Evolutionary conservation across 2,329 filamentous ascomycete species (phyloP).

Genomic region (Apiospora koreana): DNA sequence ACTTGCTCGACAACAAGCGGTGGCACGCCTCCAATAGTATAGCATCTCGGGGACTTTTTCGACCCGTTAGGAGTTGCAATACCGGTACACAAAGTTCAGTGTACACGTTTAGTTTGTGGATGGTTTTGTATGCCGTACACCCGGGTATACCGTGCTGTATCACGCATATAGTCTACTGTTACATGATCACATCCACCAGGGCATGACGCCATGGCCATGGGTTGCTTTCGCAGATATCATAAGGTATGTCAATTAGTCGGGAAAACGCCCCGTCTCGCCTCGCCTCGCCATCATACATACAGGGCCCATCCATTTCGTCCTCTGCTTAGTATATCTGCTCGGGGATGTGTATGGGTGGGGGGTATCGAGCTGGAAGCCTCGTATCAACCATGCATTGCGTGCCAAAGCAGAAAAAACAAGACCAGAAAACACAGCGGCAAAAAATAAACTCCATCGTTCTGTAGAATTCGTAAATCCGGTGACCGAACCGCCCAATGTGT

Average conservation of each 20-base stretch:
- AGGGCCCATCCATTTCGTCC: slow-evolving; percentile 26
- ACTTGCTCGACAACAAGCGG: too few relatives aligned
- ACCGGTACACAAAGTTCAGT: not conserved
- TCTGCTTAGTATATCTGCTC: slow-evolving; percentile 17
- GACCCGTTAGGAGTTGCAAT: not conserved
- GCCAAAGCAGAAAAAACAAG: slow-evolving; percentile 32
- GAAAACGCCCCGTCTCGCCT: slow-evolving; percentile 48
- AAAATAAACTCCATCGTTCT: slow-evolving; percentile 28
- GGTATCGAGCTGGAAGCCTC: slow-evolving; percentile 25
- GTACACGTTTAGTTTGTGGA: not conserved
- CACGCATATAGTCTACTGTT: not conserved
- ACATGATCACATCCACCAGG: not conserved
- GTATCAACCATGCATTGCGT: slow-evolving; percentile 27
- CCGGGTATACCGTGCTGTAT: not conserved
- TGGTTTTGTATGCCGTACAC: not conserved
- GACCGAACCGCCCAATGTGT: slow-evolving; percentile 22
- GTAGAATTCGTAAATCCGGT: slow-evolving; percentile 35
- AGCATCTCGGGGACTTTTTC: not conserved
- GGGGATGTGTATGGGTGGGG: slow-evolving; percentile 11
- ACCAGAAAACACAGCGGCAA: slow-evolving; percentile 34
- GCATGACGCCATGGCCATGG: not conserved
- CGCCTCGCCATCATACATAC: slow-evolving; percentile 50
- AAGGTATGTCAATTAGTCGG: slow-evolving; percentile 46
- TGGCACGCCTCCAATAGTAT: too few relatives aligned
- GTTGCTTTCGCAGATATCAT: slow-evolving; percentile 18